Conservation (phyloP, 1,284 basidiomycete genomes). For the Retiboletus flavoniger region DNA sequence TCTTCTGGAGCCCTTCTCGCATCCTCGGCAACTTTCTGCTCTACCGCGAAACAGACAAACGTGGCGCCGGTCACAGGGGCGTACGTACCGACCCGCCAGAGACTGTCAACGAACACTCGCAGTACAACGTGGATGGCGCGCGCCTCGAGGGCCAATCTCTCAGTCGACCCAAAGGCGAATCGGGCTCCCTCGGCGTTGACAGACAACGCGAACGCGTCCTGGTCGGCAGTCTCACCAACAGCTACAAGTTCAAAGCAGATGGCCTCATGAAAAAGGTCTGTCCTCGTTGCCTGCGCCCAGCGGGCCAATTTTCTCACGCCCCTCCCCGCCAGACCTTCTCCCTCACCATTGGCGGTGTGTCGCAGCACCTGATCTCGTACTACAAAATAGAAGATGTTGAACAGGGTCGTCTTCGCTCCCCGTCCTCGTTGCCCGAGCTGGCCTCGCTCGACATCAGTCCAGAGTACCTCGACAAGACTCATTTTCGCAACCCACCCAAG, state of each 20-base stretch:
- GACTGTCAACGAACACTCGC: conserved; percentile 34
- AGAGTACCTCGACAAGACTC: conserved; percentile 86
- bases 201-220: conserved; percentile 76
- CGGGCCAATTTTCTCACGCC: conserved; percentile 23
- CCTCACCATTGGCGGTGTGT: conserved; percentile 78
- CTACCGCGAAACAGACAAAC: conserved; percentile 90
- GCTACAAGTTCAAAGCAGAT: conserved; percentile 86
- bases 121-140: conserved; percentile 33
- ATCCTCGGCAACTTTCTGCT: conserved; percentile 95
- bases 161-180: conserved; percentile 62
- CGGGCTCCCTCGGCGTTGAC: conserved; percentile 50
- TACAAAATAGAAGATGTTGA: conserved; percentile 93
- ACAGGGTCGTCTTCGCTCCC: conserved; percentile 81
- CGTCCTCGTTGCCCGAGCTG: conserved; percentile 87
- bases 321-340: conserved; percentile 77
- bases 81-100: conserved; percentile 42
- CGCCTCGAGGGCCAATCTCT: conserved; percentile 48
- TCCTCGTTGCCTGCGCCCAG: conserved; percentile 10
- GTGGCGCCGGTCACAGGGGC: conserved; percentile 59
- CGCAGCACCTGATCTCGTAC: conserved; percentile 95
- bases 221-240: conserved; percentile 87
- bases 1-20: conserved; percentile 86
- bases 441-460: conserved; percentile 83
- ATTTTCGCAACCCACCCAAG: conserved; percentile 88
- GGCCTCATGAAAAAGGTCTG: conserved; percentile 95